phyloP scores from a whole-genome alignment of 169 alveolate genomes.

The Plasmodium gonderi region DNA sequence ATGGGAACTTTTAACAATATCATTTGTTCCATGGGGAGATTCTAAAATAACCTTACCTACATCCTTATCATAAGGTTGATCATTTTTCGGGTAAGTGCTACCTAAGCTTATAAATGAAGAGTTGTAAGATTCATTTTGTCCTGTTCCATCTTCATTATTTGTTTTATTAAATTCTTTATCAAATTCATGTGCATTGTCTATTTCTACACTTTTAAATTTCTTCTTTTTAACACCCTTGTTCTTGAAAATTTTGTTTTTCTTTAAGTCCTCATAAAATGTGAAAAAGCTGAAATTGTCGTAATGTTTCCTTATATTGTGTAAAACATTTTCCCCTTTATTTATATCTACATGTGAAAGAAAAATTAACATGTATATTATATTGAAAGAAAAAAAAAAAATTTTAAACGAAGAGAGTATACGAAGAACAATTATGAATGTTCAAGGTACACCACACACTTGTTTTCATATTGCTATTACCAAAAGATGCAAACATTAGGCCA shows the following conservation, averaged over 20 bases:
- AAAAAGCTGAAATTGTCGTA: neutral
- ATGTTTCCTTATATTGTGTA: neutral
- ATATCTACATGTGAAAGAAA: neutral
- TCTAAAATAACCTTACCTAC: neutral
- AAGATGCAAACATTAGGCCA: neutral
- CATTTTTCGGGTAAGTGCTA: neutral
- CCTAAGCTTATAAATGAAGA: constrained; percentile 7
- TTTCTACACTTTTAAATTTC: neutral
- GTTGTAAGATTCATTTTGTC: neutral
- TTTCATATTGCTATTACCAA: constrained; percentile 1
- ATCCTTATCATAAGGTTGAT: neutral
- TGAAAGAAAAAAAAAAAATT: neutral
- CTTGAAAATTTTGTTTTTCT: constrained; percentile 1
- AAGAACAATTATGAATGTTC: neutral
- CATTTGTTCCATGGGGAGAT: neutral
- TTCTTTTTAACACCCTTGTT: neutral
- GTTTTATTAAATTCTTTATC: neutral
- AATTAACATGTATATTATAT: neutral
- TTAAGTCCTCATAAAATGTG: neutral
- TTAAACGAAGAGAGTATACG: neutral
- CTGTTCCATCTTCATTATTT: neutral
- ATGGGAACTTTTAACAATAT: neutral
- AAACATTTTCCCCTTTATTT: neutral
- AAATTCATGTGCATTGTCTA: neutral
- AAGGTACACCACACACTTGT: neutral